Evolutionary conservation across 75 land plant genomes (phyloP).

Genomic region (Picea sitchensis): DNA sequence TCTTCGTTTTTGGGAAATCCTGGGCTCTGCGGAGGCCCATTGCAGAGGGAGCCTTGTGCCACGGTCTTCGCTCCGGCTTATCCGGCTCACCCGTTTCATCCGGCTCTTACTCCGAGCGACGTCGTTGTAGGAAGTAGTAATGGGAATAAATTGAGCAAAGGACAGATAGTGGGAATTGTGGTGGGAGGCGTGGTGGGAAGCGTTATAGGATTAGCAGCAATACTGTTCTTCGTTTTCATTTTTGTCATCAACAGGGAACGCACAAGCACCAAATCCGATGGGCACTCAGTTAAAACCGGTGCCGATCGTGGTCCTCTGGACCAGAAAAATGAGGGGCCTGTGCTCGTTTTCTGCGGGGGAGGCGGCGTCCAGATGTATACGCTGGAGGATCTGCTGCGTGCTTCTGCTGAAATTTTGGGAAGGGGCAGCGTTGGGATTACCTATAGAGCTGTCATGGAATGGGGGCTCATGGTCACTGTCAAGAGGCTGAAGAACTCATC

Average conservation of each 20-base stretch:
- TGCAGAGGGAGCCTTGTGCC: conserved; percentile 23
- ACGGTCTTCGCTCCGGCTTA: background rate
- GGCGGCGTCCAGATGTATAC: conserved; percentile 45
- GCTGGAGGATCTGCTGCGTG: conserved; percentile 69
- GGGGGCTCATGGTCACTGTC: conserved; percentile 71
- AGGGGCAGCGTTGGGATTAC: conserved; percentile 79
- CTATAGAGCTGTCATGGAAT: conserved; percentile 84
- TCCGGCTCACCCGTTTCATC: background rate
- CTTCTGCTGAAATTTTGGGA: conserved; percentile 89
- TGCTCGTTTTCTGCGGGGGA: conserved; percentile 50
- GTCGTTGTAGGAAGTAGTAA: too few species aligned
- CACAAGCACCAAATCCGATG: background rate
- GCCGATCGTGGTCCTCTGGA: background rate
- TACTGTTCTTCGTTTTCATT: background rate
- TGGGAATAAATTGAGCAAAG: too few species aligned
- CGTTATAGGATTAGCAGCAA: background rate
- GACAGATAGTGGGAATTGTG: conserved; percentile 4
- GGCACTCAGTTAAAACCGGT: background rate
- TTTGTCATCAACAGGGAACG: background rate
- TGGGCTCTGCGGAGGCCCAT: conserved; percentile 51
- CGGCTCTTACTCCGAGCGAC: background rate
- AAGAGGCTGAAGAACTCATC: conserved; percentile 52
- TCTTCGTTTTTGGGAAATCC: conserved; percentile 64
- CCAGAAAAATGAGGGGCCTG: conserved; percentile 14
- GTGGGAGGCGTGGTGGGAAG: background rate